Base-by-base conservation (phyloP, 768 basidiomycete species). In the Clitopilus passeckerianus region DNA sequence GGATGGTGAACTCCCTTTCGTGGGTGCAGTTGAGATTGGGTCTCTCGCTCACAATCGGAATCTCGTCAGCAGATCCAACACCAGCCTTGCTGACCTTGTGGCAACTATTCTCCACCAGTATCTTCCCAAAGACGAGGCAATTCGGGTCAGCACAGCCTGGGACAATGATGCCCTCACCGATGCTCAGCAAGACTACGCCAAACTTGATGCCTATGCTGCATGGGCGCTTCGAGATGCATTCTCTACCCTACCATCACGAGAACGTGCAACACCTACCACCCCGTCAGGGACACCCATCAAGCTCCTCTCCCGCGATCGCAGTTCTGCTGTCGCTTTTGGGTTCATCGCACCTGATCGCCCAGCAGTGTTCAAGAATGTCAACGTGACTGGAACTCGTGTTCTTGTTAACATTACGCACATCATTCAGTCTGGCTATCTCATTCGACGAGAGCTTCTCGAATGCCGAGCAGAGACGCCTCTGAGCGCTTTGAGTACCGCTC, bases 321-420 rank as follows among this genome's bases (percentile, higher is more conserved):
- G 15, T 27, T 20, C 56, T 30, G 34, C 59, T 16, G 59, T 60
- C 2, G 59, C 59, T 20, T 43, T 56, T 44, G 59, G 59, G n/a
- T 60, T 57, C 34, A 46, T 60, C 57, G 59, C 59, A 6, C 34
- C 59, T 23, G 59, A 56, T 33, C 59, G 43, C 43, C 55, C 55
- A 7, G 34, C 33, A 7, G 33, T 12, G 2, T 56, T 60, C 41
- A 46, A 60, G 18, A 24, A 55, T 46, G 55, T 60, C 3, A 56
- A 57, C 37, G 34, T 60, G 18, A 46, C 44, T 20, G 44, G 9
- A 46, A 46, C 8, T 20, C 18, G 44, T 6, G 18, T 46, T 18
- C 44, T 46, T 20, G 41, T 60, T 14, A 60, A 57, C 54, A 57
- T 60, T 41, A 60, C 56, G 4, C 56, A 35, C 20, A 50, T 60